Conservation (phyloP, 495 filamentous ascomycete species). For the Aspergillus bridgeri region DNA sequence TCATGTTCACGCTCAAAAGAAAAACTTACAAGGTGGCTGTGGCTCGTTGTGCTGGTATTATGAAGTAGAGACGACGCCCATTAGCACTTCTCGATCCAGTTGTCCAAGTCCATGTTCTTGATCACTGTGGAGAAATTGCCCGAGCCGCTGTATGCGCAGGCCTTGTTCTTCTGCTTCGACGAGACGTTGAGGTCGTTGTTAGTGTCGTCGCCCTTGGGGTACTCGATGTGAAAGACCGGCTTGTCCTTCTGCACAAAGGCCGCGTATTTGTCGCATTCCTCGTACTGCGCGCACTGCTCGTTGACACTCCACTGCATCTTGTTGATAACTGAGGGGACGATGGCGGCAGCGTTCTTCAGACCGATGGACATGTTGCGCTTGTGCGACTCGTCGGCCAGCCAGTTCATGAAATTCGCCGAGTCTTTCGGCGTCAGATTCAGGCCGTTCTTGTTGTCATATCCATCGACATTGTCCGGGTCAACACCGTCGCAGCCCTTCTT, state of each 20-base stretch:
- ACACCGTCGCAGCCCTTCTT: slow-evolving; percentile 66
- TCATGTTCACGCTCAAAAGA: no score
- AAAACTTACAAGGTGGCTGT: no score
- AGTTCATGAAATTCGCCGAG: slow-evolving; percentile 55
- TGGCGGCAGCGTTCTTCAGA: slow-evolving; percentile 62
- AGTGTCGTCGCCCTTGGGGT: slow-evolving; percentile 45
- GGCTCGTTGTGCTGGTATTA: no score
- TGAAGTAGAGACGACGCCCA: neutral
- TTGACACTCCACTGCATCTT: slow-evolving; percentile 67
- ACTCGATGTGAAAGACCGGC: slow-evolving; percentile 75
- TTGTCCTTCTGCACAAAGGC: slow-evolving; percentile 57
- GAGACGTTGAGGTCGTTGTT: slow-evolving; percentile 37
- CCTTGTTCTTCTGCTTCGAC: slow-evolving; percentile 22
- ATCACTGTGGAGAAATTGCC: slow-evolving; percentile 59
- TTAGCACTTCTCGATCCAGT: slow-evolving; percentile 54
- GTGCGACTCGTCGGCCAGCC: slow-evolving; percentile 53
- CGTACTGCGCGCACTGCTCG: slow-evolving; percentile 64
- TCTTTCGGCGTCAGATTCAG: slow-evolving; percentile 52
- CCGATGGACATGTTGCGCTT: slow-evolving; percentile 51
- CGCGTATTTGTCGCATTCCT: slow-evolving; percentile 54
- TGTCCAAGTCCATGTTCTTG: slow-evolving; percentile 60
- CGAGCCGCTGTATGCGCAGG: slow-evolving; percentile 35
- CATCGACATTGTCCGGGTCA: slow-evolving; percentile 72
- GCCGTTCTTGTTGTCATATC: slow-evolving; percentile 56
- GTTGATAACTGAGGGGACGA: slow-evolving; percentile 53